Base-by-base conservation (phyloP, 108 stramenopile genomes). In the Discostella pseudostelligera region DNA sequence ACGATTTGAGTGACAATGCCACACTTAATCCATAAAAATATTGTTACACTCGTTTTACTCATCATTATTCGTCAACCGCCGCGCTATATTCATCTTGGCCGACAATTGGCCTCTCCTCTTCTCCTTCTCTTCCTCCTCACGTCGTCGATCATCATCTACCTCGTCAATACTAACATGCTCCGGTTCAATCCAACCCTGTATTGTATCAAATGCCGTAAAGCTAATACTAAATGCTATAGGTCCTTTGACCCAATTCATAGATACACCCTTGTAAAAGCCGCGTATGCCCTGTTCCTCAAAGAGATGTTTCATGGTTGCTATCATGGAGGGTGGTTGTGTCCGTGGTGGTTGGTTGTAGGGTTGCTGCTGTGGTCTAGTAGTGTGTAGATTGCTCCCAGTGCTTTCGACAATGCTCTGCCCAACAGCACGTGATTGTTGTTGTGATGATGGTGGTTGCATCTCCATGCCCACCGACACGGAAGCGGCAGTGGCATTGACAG, bases 211-310 rank as follows among this genome's bases (percentile, higher is more conserved):
- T 5, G 87, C 80, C 9, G 97, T 97, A 65, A 99, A 99, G 80
- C 89, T 91, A 29, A 97, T 97, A 32, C 86, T 81, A 62, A 97
- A 94, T 11, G 94, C 94, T 67, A 99, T 78, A 0, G 98, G 98
- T 21, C 97, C 98, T 66, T 97, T 97, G 25, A 97, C 75, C 98
- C 97, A 97, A 81, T 99, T 99, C 89, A 99, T 82, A 39, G 72
- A 79, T 12, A 99, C 91, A n/a, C 98, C 98, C 67, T 96, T 96
- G 75, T 88, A 97, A 32, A 98, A 89, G 1, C 96, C 96, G 17
- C 92, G 66, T 0, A 92, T 50, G 7, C 95, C 96, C 66, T 97
- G 95, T 69, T 97, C 96, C 40, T 75, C 56, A 28, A 88, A 82
- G 12, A 97, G 76, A 14, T 84, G 81, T 62, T 63, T 74, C 46